Evolutionary conservation across 2,329 filamentous ascomycete genomes (phyloP).

Genomic region (Huntiella omanensis): DNA sequence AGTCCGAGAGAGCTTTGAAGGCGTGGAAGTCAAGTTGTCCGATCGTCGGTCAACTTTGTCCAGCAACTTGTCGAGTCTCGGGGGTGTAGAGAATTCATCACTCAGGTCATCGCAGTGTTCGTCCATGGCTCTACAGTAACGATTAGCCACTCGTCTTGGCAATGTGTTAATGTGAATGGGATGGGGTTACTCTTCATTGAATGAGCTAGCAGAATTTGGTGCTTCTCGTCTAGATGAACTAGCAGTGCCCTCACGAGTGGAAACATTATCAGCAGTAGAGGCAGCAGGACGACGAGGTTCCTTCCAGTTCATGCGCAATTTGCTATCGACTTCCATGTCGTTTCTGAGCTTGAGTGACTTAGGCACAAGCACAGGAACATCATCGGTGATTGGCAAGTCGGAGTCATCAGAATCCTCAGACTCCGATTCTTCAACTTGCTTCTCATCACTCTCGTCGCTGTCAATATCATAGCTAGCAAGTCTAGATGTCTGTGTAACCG

Average conservation of each 20-base stretch:
- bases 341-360: constrained; percentile 8
- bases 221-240: too few relatives aligned
- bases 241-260: too few relatives aligned
- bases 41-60: neutral
- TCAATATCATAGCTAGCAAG: neutral
- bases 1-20: constrained; percentile 17
- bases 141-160: too few relatives aligned
- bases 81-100: neutral
- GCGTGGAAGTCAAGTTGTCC: neutral
- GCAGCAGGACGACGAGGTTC: neutral
- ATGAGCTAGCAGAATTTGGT: too few relatives aligned
- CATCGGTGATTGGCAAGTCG: constrained; percentile 2
- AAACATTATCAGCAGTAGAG: too few relatives aligned
- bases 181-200: too few relatives aligned
- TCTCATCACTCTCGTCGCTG: neutral
- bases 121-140: neutral
- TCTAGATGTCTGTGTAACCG: neutral
- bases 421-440: neutral
- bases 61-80: neutral
- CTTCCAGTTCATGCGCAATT: constrained; percentile 9
- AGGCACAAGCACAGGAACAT: constrained; percentile 8
- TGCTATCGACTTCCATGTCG: constrained; percentile 7
- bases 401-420: neutral
- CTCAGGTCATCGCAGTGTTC: neutral
- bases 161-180: too few relatives aligned